Conservation (phyloP, 345 rosid species). For the Trapa bicornis region DNA sequence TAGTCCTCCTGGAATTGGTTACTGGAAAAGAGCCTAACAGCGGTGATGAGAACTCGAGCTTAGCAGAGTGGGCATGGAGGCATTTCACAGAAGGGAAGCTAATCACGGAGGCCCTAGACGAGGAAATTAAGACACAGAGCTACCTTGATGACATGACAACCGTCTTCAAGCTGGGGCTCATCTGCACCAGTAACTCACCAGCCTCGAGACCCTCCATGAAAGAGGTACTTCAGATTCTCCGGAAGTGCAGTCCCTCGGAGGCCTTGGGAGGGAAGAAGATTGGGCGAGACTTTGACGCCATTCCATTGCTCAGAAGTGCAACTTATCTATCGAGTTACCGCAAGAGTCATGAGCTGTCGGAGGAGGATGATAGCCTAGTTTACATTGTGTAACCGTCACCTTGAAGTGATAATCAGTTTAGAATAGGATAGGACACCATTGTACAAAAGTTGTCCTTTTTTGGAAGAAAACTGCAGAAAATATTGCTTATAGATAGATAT, state of each 20-base stretch:
- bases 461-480: neutral
- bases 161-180: conserved; percentile 55
- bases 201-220: conserved; percentile 67
- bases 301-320: conserved; percentile 28
- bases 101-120: conserved; percentile 38
- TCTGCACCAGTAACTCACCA: conserved; percentile 49
- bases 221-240: conserved; percentile 55
- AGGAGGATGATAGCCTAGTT: conserved; percentile 6
- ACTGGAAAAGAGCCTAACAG: conserved; percentile 59
- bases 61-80: conserved; percentile 91
- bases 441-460: neutral
- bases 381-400: conserved; percentile 6
- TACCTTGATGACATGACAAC: conserved; percentile 42
- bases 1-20: conserved; percentile 71
- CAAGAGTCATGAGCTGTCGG: conserved; percentile 2
- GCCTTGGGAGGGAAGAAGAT: conserved; percentile 12
- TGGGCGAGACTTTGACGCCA: conserved; percentile 22
- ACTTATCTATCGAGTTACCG: conserved; percentile 22
- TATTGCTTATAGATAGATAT: too few relatives aligned
- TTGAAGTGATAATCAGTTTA: neutral
- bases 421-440: neutral
- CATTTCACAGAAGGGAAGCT: conserved; percentile 37
- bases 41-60: conserved; percentile 53
- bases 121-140: conserved; percentile 34
- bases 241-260: conserved; percentile 17